These are phyloP conservation scores for Myxozyma geophila DNA, from an alignment of 805 yeast genomes.

Conservation along the genomic window DNA sequence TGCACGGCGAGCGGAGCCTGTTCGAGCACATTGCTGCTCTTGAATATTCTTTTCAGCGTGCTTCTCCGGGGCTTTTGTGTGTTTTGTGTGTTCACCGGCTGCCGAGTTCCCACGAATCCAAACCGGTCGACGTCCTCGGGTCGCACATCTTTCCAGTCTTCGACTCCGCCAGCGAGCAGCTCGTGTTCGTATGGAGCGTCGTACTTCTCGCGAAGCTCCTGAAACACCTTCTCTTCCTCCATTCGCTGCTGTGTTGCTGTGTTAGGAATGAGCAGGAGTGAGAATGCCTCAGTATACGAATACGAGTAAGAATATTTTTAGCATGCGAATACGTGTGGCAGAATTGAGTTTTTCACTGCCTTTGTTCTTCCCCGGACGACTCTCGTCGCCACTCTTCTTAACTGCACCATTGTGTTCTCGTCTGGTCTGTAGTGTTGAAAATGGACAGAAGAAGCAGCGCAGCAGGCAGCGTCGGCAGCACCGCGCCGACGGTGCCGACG, in stretches of 20 bases:
- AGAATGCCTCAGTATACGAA: background rate
- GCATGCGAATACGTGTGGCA: too few species aligned
- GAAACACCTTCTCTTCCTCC: background rate
- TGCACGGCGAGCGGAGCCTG: background rate
- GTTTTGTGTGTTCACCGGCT: background rate
- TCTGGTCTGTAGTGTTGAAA: background rate
- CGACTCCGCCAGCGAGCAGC: slow-evolving; percentile 34
- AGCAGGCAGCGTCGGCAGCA: background rate
- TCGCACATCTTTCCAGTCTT: slow-evolving; percentile 29
- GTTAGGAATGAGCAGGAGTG: too few species aligned
- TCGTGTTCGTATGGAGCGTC: slow-evolving; percentile 1
- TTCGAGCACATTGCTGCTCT: background rate
- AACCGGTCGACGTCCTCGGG: slow-evolving; percentile 31
- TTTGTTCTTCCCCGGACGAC: background rate
- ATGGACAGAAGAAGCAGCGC: background rate
- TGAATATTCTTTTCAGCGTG: background rate
- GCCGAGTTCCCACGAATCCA: slow-evolving; percentile 19
- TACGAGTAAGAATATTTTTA: background rate
- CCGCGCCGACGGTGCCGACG: background rate
- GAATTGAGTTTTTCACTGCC: background rate
- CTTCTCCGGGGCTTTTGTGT: background rate
- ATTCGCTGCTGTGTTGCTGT: too few species aligned
- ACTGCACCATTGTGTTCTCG: background rate
- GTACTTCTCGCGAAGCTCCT: slow-evolving; percentile 5
- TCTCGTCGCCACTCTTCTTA: background rate